Evolutionary conservation across 495 filamentous ascomycete species (phyloP).

Genomic region (Aspergillus sparsus): DNA sequence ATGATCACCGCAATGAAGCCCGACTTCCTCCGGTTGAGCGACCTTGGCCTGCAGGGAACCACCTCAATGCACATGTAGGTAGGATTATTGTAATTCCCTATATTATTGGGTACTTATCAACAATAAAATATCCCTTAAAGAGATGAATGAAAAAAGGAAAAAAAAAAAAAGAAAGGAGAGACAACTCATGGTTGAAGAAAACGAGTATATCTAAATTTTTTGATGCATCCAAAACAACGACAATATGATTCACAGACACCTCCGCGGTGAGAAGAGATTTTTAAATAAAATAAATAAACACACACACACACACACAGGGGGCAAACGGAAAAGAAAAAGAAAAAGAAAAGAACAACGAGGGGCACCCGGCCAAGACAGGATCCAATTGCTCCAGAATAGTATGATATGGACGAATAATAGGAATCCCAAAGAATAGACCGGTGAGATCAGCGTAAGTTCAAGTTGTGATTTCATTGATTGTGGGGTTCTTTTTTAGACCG

Average conservation of each 20-base stretch:
- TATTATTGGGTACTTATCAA: too few relatives aligned
- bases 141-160: too few relatives aligned
- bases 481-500: conserved; percentile 7
- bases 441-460: conserved; percentile 12
- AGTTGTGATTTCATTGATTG: conserved; percentile 9
- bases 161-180: background rate
- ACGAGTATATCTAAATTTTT: background rate
- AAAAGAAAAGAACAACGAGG: background rate
- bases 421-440: conserved; percentile 15
- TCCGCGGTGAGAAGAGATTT: too few relatives aligned
- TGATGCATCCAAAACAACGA: background rate
- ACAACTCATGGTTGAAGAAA: background rate
- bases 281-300: conserved; percentile 1
- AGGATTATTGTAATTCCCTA: too few relatives aligned
- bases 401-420: background rate
- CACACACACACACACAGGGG: background rate
- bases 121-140: too few relatives aligned
- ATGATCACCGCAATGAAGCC: conserved; percentile 2
- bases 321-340: background rate
- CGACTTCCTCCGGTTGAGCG: conserved; percentile 2
- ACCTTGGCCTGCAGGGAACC: background rate
- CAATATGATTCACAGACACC: too few relatives aligned
- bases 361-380: background rate
- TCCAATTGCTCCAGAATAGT: background rate
- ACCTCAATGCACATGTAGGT: too few relatives aligned